phyloP scores from a whole-genome alignment of 768 basidiomycete species.

The Rhodosporidiobolus sp. region DNA sequence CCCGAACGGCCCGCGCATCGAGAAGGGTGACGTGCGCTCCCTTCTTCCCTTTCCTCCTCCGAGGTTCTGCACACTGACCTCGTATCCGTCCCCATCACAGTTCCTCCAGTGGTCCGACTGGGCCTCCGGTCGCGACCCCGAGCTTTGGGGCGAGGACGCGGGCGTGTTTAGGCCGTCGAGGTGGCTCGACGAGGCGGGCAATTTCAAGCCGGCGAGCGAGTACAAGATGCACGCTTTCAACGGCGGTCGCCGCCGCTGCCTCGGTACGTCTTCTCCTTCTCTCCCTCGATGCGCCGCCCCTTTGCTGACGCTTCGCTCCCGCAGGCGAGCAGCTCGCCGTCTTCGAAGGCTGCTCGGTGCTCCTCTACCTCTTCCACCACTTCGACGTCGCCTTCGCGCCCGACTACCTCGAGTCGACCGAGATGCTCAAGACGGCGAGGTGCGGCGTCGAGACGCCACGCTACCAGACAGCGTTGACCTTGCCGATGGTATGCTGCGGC shows the following conservation, averaged over 20 bases:
- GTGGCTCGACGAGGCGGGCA: constrained; percentile 14
- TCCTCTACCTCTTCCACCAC: constrained; percentile 13
- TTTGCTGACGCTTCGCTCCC: neutral
- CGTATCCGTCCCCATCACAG: neutral
- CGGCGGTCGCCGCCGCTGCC: constrained; percentile 12
- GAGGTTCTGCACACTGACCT: neutral
- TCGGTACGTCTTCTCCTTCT: neutral
- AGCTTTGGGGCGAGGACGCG: constrained; percentile 14
- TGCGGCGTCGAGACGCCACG: neutral
- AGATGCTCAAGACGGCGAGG: constrained; percentile 6
- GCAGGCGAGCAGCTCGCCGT: constrained; percentile 24
- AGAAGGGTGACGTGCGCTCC: constrained; percentile 11
- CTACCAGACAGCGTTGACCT: constrained; percentile 2
- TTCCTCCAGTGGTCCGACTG: constrained; percentile 15
- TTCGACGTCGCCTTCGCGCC: constrained; percentile 27
- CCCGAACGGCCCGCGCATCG: constrained; percentile 18
- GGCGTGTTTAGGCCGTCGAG: constrained; percentile 8
- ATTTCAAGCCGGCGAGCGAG: constrained; percentile 14
- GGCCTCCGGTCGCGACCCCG: neutral
- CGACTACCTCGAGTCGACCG: constrained; percentile 17
- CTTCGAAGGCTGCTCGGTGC: constrained; percentile 24
- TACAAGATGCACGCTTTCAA: constrained; percentile 8
- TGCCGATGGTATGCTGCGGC: constrained; percentile 4
- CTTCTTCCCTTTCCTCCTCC: neutral
- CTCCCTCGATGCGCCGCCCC: too few species aligned